Percentiles rank a stretch among this genome's conserved stretches.
phyloP scores from a whole-genome alignment of 2,329 filamentous ascomycete species.

The Exophiala mesophila region DNA sequence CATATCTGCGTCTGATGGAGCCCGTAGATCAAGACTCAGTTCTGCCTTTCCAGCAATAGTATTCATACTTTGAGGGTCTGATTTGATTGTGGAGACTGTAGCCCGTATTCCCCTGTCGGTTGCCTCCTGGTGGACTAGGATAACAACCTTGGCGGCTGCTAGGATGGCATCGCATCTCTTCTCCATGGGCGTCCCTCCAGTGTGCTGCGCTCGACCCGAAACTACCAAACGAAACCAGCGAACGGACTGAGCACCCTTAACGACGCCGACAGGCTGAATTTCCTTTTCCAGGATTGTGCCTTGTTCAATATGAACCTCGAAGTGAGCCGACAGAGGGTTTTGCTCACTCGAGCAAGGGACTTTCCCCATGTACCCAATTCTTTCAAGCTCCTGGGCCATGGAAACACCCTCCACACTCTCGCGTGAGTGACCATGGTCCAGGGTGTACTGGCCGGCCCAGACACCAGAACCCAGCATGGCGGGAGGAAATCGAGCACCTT shows the following conservation, averaged over 20 bases:
- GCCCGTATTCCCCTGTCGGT: constrained; percentile 54
- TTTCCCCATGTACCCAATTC: constrained; percentile 64
- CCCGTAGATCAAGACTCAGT: constrained; percentile 16
- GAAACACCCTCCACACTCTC: constrained; percentile 33
- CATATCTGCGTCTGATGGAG: constrained; percentile 11
- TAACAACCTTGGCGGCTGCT: constrained; percentile 62
- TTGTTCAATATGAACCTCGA: constrained; percentile 82
- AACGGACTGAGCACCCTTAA: constrained; percentile 69
- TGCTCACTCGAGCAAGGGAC: constrained; percentile 46
- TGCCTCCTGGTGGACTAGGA: constrained; percentile 60
- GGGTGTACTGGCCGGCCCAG: constrained; percentile 5
- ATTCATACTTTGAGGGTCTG: constrained; percentile 18
- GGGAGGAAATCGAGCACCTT: constrained; percentile 72
- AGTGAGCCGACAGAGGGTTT: constrained; percentile 69
- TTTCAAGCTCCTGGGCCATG: constrained; percentile 62
- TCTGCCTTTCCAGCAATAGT: constrained; percentile 17
- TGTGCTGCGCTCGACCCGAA: constrained; percentile 64
- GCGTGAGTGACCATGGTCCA: constrained; percentile 5
- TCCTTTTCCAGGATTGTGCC: constrained; percentile 68
- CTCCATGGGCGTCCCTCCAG: constrained; percentile 65
- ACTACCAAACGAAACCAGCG: constrained; percentile 67
- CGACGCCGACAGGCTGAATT: constrained; percentile 61
- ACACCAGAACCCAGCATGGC: constrained; percentile 62
- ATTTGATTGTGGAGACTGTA: constrained; percentile 43
- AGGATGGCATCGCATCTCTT: constrained; percentile 65